Conservation (phyloP, 2,329 filamentous ascomycete genomes). For the Xylaria polymorpha region DNA sequence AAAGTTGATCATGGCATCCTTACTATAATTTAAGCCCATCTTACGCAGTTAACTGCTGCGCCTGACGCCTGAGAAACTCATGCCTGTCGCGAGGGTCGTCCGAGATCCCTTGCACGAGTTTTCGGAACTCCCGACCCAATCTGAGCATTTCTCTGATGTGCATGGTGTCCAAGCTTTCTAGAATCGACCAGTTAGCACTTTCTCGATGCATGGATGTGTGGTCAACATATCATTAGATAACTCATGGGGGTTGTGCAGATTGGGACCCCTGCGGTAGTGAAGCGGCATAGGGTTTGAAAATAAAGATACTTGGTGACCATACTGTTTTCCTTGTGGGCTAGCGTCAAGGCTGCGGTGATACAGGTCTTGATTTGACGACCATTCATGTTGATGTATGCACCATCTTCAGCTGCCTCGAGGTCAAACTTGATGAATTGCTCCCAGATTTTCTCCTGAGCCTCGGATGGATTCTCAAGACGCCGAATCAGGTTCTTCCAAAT, state of each 20-base stretch:
- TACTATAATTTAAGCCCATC: not conserved
- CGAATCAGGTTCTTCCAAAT: conserved; percentile 26
- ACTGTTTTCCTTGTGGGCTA: conserved; percentile 27
- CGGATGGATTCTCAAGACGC: conserved; percentile 13
- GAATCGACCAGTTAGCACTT: not conserved
- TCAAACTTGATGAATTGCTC: conserved; percentile 6
- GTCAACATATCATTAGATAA: not conserved
- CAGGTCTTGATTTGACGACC: conserved; percentile 37
- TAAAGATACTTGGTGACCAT: conserved; percentile 4
- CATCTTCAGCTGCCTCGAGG: not conserved
- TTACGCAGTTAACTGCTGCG: not conserved
- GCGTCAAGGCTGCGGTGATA: conserved; percentile 26
- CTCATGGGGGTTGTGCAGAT: too few species aligned
- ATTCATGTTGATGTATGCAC: conserved; percentile 28
- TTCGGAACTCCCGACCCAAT: conserved; percentile 17
- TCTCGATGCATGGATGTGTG: not conserved
- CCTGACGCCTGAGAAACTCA: not conserved
- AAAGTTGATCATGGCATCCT: not conserved
- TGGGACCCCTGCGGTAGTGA: not conserved
- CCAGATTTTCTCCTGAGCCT: not conserved
- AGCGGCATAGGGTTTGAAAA: not conserved
- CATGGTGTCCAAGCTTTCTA: not conserved
- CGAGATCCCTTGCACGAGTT: not conserved
- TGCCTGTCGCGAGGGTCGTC: not conserved
- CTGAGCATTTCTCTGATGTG: conserved; percentile 18